phyloP scores from a whole-genome alignment of 192 early-diverging fungal species.

The Mortierella antarctica region DNA sequence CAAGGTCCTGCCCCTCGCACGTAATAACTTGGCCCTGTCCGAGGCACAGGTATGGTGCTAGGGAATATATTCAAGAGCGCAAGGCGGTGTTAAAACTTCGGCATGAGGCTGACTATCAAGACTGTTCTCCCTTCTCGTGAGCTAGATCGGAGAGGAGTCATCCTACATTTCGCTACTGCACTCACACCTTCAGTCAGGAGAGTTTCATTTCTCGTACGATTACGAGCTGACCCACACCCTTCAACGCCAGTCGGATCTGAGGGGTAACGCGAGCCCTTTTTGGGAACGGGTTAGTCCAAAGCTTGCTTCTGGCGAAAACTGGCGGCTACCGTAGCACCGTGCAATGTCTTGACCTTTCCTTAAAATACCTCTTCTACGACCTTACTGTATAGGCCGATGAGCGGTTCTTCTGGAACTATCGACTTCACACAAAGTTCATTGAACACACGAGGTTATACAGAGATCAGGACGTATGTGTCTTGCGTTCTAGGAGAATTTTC shows the following conservation, averaged over 20 bases:
- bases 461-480: conserved; percentile 55
- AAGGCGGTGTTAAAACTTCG: background rate
- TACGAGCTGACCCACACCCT: conserved; percentile 89
- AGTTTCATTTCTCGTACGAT: conserved; percentile 86
- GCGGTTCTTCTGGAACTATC: conserved; percentile 94
- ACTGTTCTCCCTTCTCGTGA: background rate
- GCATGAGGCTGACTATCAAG: background rate
- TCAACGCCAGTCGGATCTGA: conserved; percentile 75
- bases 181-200: conserved; percentile 56
- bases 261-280: conserved; percentile 35
- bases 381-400: conserved; percentile 77
- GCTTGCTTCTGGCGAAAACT: background rate
- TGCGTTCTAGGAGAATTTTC: background rate
- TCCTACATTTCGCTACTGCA: conserved; percentile 60
- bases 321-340: background rate
- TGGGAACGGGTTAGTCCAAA: conserved; percentile 65
- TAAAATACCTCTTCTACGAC: background rate
- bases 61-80: background rate
- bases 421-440: conserved; percentile 75
- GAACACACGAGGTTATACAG: conserved; percentile 56
- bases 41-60: conserved; percentile 56
- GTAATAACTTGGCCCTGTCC: conserved; percentile 47
- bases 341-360: background rate
- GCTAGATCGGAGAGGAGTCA: conserved; percentile 61
- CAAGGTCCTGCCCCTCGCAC: conserved; percentile 63